Evolutionary conservation across 1,139 yeast genomes (phyloP), one percentile per base, ranked within the genome.

Genomic region (Yamadazyma epiphylla): DNA sequence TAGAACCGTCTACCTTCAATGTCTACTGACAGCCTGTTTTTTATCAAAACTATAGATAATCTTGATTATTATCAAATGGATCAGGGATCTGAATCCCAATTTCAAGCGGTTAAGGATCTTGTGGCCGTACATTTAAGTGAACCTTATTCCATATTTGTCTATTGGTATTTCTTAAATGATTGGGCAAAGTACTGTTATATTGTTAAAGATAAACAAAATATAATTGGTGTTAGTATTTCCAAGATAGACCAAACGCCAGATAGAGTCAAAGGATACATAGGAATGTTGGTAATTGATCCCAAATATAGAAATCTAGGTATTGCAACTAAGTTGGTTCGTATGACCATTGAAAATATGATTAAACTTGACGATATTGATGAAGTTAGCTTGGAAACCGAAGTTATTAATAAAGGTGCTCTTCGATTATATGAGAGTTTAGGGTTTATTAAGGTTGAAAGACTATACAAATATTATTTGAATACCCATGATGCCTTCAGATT

Each of bases 401-500:
- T 85, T 6, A 77, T 75, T 25, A 91, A 91, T 48, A 55, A 49
- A 12, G 83, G 84, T 1, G 98, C 98, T 1, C 64, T 89, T 39
- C 60, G 64, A 19, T 60, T 91, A 30, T 91, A 91, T 51, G 95
- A 88, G 52, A 77, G 81, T 40, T 71, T 89, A 60, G 98, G 98
- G 2, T 91, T 91, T 50, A 53, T 89, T 30, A 68, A 95, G 38
- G 72, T 81, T 24, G 88, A 91, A 49, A 65, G 97, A 37, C 70
- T 91, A 48, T 82, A 79, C 51, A 69, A 95, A 32, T 91, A 91
- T 62, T 91, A 91, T 52, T 60, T 89, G 49, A 89, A 88, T 54
- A 85, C 94, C 38, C 94, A 85, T 47, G 98, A 91, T 59, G 98
- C 98, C 0, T 89, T 71, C 53, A 69, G 96, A 42, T 65, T 91